Evolutionary conservation across 176 grass and related monocot species (phyloP), one percentile per base, ranked within the genome.

Genomic region (Rhipidocladum racemiflorum): DNA sequence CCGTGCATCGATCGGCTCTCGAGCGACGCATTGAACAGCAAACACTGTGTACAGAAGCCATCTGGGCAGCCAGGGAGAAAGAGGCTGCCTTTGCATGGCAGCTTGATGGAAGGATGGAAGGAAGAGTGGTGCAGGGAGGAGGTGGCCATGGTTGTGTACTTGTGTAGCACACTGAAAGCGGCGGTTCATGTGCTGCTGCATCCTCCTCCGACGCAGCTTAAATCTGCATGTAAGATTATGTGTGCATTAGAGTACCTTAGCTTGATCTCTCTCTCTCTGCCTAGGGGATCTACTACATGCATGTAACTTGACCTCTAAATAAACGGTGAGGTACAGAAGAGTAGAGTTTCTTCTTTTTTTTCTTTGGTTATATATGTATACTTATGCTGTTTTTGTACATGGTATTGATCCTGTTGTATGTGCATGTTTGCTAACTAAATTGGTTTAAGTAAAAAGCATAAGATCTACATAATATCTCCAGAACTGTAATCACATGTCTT

Each of bases 71-170:
- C 16, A n/a, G 60, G 54, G 43, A 62, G 30, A 51, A 2, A 45
- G 10, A 10, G n/a, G 32, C 57, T 62, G 75, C 68, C 35, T 66
- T 80, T 55, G 68, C 57, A 80, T 34, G 50, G 7, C n/a, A n/a
- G n/a, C 24, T 7, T 21, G 30, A 76, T 59, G 78, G 64, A 55
- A 24, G 9, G 30, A 76, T 59, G 78, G 64, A 55, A 24, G 9
- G 9, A 65, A 67, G 23, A 15, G 15, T 13, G 16, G 39, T 18
- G 8, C 21, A n/a, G 4, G 42, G n/a, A 27, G 34, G 24, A 32
- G 86, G 44, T 27, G 67, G n/a, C 27, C 46, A 60, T 68, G 87
- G 39, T 28, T 78, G 74, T 84, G 23, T 42, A 15, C 29, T n/a
- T 72, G 74, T 79, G 23, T 56, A n/a, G 51, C 65, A 20, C 35